These are phyloP conservation scores for Diaporthe sp. DNA, from an alignment of 2,329 filamentous ascomycete genomes.

Conservation along the genomic window DNA sequence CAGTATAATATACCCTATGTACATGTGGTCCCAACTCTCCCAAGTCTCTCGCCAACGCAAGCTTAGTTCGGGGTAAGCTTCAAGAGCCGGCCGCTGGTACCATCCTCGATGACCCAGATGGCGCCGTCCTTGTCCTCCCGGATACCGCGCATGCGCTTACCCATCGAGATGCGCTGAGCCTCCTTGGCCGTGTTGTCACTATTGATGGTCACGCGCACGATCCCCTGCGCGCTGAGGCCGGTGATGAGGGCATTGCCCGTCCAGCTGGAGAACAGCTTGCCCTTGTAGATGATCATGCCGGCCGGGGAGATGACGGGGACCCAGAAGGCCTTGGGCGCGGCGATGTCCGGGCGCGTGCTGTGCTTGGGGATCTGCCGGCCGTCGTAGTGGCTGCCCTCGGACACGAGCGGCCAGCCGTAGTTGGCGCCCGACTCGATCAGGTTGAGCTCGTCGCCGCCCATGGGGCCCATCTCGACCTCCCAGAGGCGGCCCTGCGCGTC, in stretches of 20 bases:
- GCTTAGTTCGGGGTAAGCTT: conserved; percentile 51
- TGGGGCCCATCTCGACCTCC: conserved; percentile 54
- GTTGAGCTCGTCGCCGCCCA: conserved; percentile 54
- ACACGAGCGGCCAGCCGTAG: conserved; percentile 54
- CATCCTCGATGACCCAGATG: conserved; percentile 53
- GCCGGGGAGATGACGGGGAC: conserved; percentile 53
- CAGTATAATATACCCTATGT: conserved; percentile 14
- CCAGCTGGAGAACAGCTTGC: conserved; percentile 51
- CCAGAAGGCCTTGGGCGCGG: conserved; percentile 51
- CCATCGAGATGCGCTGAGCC: conserved; percentile 51
- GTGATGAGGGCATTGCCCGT: conserved; percentile 52
- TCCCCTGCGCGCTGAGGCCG: conserved; percentile 47
- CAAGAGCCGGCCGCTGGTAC: conserved; percentile 48
- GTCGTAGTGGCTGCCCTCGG: conserved; percentile 51
- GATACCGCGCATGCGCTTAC: conserved; percentile 51
- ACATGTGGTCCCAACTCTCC: background rate
- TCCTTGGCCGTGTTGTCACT: conserved; percentile 51
- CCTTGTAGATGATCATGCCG: conserved; percentile 53
- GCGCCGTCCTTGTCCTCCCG: conserved; percentile 50
- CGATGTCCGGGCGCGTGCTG: conserved; percentile 50
- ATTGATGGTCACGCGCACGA: conserved; percentile 51
- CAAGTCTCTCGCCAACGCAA: conserved; percentile 44
- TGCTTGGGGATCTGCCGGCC: conserved; percentile 50
- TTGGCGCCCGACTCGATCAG: conserved; percentile 52
- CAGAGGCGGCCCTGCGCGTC: conserved; percentile 52